Conservation (phyloP, 2,329 filamentous ascomycete species). For the Elsinoe batatas region DNA sequence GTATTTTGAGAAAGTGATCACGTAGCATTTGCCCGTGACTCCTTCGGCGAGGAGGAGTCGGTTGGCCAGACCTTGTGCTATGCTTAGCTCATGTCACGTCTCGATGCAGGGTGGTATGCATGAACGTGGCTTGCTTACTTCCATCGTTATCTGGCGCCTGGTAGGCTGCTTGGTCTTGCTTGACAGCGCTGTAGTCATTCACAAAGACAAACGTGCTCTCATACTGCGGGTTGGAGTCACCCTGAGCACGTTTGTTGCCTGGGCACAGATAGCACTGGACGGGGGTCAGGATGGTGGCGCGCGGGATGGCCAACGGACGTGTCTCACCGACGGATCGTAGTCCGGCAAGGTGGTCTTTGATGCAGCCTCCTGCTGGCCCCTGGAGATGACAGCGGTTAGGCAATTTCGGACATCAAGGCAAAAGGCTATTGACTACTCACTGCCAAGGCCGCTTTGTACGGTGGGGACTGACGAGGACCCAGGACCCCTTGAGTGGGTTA, state of each 20-base stretch:
- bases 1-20: constrained; percentile 83
- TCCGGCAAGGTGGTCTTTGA: constrained; percentile 49
- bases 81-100: neutral
- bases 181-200: constrained; percentile 95
- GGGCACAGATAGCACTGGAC: constrained; percentile 85
- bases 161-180: constrained; percentile 83
- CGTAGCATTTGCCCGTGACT: constrained; percentile 92
- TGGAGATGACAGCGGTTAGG: constrained; percentile 16
- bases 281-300: neutral
- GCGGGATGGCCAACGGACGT: neutral
- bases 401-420: neutral
- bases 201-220: constrained; percentile 85
- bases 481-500: constrained; percentile 81
- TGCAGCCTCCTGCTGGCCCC: constrained; percentile 40
- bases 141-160: constrained; percentile 40
- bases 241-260: constrained; percentile 77
- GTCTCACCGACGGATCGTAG: constrained; percentile 58
- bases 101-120: neutral
- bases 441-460: constrained; percentile 97
- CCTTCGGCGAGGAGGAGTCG: constrained; percentile 71
- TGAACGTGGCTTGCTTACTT: constrained; percentile 29
- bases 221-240: constrained; percentile 79
- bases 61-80: constrained; percentile 54
- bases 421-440: constrained; percentile 39
- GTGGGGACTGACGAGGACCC: constrained; percentile 92